Conservation (phyloP, 2,329 filamentous ascomycete genomes). For the Coniochaeta ligniaria region DNA sequence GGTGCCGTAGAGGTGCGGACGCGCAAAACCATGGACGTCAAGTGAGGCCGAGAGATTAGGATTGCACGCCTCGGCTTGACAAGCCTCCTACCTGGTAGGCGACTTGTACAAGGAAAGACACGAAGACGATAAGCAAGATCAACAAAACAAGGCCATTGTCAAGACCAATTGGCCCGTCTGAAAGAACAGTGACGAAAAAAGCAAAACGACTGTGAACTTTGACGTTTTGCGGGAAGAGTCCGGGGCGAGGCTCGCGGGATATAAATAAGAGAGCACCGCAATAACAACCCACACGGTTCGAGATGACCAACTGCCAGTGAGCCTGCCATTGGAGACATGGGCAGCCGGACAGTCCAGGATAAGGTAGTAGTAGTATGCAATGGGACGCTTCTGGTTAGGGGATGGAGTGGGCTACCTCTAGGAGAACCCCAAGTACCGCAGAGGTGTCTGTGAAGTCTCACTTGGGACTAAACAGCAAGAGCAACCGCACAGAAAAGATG, state of each 20-base stretch:
- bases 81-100: neutral
- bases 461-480: neutral
- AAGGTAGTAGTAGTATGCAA: slow-evolving; percentile 4
- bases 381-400: slow-evolving; percentile 7
- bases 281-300: neutral
- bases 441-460: slow-evolving; percentile 2
- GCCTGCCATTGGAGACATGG: neutral
- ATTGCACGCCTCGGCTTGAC: neutral
- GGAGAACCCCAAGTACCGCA: neutral
- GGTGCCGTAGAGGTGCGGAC: neutral
- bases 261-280: slow-evolving; percentile 26
- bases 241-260: slow-evolving; percentile 34
- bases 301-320: neutral
- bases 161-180: slow-evolving; percentile 23
- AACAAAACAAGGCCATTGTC: slow-evolving; percentile 35
- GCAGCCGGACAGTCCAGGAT: slow-evolving; percentile 1
- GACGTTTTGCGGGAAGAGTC: slow-evolving; percentile 2
- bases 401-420: neutral
- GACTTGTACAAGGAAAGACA: slow-evolving; percentile 8
- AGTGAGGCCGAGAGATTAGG: neutral
- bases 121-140: slow-evolving; percentile 12
- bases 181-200: slow-evolving; percentile 20
- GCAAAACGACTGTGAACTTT: slow-evolving; percentile 12
- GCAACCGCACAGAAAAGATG: slow-evolving; percentile 8
- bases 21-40: neutral